A percentile compares a stretch with the other conserved stretches of the same genome.
phyloP scores from a whole-genome alignment of 805 yeast species.

The Kuraishia molischiana region DNA sequence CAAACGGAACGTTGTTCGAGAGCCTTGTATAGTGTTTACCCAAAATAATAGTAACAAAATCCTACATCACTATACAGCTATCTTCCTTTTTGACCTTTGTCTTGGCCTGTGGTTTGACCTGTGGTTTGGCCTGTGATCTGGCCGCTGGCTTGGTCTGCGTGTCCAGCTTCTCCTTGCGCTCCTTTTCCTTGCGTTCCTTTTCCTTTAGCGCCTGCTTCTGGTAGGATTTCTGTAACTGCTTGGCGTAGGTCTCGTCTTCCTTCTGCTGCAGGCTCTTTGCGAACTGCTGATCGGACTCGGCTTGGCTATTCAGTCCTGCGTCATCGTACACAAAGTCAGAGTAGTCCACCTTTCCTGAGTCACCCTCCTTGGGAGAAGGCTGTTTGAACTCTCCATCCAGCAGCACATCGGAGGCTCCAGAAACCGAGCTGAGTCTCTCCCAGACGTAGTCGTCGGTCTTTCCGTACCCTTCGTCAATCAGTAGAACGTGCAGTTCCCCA shows the following conservation, averaged over 20 bases:
- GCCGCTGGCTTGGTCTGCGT: too few species aligned
- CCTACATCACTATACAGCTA: too few species aligned
- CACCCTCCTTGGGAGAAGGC: conserved; percentile 2
- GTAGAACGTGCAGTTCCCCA: conserved; percentile 47
- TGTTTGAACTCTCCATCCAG: conserved; percentile 59
- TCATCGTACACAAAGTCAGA: conserved; percentile 9
- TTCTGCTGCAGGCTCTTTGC: conserved; percentile 18
- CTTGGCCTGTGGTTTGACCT: conserved; percentile 4
- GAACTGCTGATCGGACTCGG: conserved; percentile 7
- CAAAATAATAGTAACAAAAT: too few species aligned
- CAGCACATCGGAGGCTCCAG: conserved; percentile 63
- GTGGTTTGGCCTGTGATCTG: too few species aligned
- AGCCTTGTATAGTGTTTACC: conserved; percentile 2
- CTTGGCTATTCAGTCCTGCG: conserved; percentile 17
- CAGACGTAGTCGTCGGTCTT: conserved; percentile 52
- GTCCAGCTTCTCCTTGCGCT: too few species aligned
- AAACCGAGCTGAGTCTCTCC: conserved; percentile 63
- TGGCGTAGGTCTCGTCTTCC: conserved; percentile 21
- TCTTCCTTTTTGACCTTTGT: too few species aligned
- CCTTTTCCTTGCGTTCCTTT: too few species aligned
- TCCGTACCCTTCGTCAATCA: conserved; percentile 63
- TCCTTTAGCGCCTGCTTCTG: too few species aligned
- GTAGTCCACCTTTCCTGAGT: conserved; percentile 5
- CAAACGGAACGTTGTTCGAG: background rate
- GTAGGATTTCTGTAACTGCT: conserved; percentile 14